These are phyloP conservation scores for Fusarium mexicanum DNA, from an alignment of 2,329 filamentous ascomycete species.

Conservation along the genomic window DNA sequence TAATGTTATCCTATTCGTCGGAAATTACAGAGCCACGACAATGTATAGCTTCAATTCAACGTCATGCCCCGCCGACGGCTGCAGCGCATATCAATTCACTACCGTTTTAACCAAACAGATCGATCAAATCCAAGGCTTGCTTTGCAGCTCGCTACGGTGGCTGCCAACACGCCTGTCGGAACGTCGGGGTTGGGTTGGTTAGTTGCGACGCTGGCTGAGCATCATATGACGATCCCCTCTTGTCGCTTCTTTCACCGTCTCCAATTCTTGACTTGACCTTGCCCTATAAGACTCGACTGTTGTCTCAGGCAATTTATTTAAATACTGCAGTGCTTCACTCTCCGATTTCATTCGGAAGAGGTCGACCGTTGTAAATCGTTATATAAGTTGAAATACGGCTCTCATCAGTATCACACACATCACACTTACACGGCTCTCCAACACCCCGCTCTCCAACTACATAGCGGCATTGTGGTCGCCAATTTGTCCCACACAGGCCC, in stretches of 20 bases:
- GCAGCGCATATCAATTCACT: constrained; percentile 1
- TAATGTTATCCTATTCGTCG: background rate
- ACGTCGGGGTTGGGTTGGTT: constrained; percentile 19
- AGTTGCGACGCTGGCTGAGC: constrained; percentile 11
- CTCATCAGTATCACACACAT: constrained; percentile 14
- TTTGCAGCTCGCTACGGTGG: background rate
- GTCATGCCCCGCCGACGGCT: constrained; percentile 38
- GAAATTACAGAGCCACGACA: background rate
- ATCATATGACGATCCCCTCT: constrained; percentile 44
- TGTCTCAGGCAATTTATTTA: background rate
- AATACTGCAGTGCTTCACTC: background rate
- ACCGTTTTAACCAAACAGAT: constrained; percentile 8
- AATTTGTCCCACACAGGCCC: background rate
- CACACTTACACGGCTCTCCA: constrained; percentile 29
- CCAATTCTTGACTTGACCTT: constrained; percentile 1
- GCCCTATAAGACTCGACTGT: background rate
- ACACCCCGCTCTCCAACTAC: constrained; percentile 6
- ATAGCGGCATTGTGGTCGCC: constrained; percentile 29
- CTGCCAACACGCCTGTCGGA: constrained; percentile 14
- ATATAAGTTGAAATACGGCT: constrained; percentile 1
- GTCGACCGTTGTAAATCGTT: background rate
- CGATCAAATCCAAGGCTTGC: constrained; percentile 1
- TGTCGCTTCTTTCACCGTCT: constrained; percentile 21
- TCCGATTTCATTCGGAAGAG: background rate
- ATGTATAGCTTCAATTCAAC: constrained; percentile 39